Conservation (phyloP, 1,284 basidiomycete species). For the Apiotrichum gracile region DNA sequence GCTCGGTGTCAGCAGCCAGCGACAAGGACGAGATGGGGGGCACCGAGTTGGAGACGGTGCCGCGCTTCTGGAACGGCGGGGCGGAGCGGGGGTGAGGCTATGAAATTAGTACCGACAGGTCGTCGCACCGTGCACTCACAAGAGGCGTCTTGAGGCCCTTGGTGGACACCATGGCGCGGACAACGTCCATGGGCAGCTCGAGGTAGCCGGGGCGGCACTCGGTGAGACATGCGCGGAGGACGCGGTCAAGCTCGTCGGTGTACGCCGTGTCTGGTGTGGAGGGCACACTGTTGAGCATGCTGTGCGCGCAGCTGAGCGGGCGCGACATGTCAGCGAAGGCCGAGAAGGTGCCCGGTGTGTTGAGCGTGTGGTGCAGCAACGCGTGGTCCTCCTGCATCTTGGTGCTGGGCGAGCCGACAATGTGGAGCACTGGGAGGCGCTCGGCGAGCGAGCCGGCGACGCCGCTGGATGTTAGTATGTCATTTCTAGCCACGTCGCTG, state of each 20-base stretch:
- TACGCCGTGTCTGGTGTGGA: constrained; percentile 51
- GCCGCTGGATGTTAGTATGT: constrained; percentile 36
- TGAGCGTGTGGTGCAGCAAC: constrained; percentile 77
- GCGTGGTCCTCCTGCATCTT: constrained; percentile 50
- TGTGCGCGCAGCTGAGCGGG: constrained; percentile 69
- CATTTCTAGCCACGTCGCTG: too few relatives aligned
- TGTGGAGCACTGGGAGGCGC: constrained; percentile 84
- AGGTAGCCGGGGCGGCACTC: constrained; percentile 83
- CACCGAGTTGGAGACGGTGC: neutral
- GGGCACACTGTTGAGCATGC: constrained; percentile 54
- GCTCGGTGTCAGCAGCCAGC: neutral
- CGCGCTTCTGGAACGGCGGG: constrained; percentile 6
- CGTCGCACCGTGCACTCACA: neutral
- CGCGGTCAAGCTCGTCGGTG: constrained; percentile 67
- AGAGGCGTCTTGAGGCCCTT: constrained; percentile 54
- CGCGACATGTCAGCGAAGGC: constrained; percentile 72
- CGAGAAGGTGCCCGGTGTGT: constrained; percentile 65
- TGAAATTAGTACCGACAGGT: neutral
- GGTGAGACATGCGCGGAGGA: constrained; percentile 65
- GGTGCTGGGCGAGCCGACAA: constrained; percentile 74
- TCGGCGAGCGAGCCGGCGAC: constrained; percentile 59
- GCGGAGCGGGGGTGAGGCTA: constrained; percentile 17
- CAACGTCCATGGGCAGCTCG: constrained; percentile 78
- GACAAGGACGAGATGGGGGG: constrained; percentile 7
- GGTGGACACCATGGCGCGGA: constrained; percentile 62